Evolutionary conservation across 2,329 filamentous ascomycete genomes (phyloP).

Genomic region (Thelonectria blattea): DNA sequence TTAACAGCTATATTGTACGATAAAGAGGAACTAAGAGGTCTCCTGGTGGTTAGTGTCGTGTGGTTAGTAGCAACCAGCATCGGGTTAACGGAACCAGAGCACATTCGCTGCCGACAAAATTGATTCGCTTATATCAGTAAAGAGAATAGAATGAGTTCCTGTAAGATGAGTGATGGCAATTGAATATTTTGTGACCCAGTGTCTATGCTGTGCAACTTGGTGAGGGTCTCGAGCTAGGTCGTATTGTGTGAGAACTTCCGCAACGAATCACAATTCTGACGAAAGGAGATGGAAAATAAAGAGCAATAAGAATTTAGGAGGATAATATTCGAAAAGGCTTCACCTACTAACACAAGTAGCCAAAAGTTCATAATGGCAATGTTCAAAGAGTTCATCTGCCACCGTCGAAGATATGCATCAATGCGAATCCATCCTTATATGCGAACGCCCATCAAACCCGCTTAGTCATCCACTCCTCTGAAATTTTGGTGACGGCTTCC

Average conservation of each 20-base stretch:
- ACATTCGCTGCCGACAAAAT: neutral
- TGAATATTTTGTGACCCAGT: neutral
- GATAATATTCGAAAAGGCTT: too few species aligned
- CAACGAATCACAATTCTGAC: too few species aligned
- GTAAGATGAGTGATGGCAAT: neutral
- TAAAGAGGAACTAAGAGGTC: neutral
- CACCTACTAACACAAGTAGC: too few species aligned
- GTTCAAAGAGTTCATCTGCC: neutral
- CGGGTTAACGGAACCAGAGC: neutral
- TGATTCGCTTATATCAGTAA: neutral
- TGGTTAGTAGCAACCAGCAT: neutral
- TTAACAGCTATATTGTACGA: slow-evolving; percentile 12
- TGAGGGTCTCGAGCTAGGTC: neutral
- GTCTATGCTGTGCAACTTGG: neutral
- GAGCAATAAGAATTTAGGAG: too few species aligned
- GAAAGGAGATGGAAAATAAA: too few species aligned
- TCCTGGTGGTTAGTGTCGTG: neutral
- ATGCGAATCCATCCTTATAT: slow-evolving; percentile 17
- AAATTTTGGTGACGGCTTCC: slow-evolving; percentile 32
- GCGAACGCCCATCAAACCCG: neutral
- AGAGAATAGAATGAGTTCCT: neutral
- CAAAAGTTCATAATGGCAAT: too few species aligned
- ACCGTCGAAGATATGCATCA: slow-evolving; percentile 19
- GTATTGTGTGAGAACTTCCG: too few species aligned
- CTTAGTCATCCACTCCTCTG: slow-evolving; percentile 33